Evolutionary conservation across 345 rosid species (phyloP), one percentile per base, ranked within the genome.

Genomic region (Linum tenue): DNA sequence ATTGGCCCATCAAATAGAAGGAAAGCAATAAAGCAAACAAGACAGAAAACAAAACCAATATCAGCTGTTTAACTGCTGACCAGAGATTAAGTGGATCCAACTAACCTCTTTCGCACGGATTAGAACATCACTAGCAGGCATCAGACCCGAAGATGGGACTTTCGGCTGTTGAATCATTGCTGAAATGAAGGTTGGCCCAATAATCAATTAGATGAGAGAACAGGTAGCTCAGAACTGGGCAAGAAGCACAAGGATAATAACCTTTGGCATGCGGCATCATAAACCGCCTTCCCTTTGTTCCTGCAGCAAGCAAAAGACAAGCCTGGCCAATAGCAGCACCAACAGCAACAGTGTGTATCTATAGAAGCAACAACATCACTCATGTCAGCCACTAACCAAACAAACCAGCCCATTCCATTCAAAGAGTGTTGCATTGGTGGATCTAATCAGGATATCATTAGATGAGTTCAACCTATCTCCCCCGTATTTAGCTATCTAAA

Each of bases 241-340:
- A 55, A 67, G 56, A 2, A 48, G 53, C 11, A 60, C 17, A 37
- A 51, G 64, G 15, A 53, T 55, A 70, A 64, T 76, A 22, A 90
- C 98, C 86, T 88, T 81, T 88, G 57, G 99, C 81, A 75, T 88
- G 92, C 36, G 92, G 94, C 92, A 88, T 79, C 95, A 88, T 88
- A 74, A 76, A 90, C 58, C 99, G 82, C 65, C 84, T 82, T 67
- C 96, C 97, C 83, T 82, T 82, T 39, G 84, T 78, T 37, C 98
- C 98, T 7, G 99, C 84, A 44, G 97, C 86, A 64, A 88, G 92
- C 55, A 94, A 76, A 15, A 94, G 75, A 74, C 94, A 86, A 59
- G 96, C 91, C 50, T 85, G 87, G 60, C 97, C 97, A 15, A 82
- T 77, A 64, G 97, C 96, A 68, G 84, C 83, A 57, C 96, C 97